phyloP scores from a whole-genome alignment of 2,329 filamentous ascomycete genomes.

The Ophiostoma novo-ulmi region DNA sequence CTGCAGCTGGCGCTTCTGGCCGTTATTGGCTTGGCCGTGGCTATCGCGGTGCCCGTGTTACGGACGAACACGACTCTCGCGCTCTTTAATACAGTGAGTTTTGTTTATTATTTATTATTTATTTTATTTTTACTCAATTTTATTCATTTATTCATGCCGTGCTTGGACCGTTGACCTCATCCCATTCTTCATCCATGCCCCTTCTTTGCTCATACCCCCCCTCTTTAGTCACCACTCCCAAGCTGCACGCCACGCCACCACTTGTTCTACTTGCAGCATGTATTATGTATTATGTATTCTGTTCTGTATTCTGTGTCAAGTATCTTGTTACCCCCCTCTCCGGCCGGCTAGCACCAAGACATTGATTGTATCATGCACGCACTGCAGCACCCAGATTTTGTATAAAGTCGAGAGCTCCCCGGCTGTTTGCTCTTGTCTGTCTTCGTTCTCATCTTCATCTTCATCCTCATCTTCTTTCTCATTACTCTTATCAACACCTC shows the following conservation, averaged over 20 bases:
- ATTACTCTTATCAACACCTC: neutral
- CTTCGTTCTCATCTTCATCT: neutral
- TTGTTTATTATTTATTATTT: neutral
- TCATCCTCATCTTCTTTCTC: neutral
- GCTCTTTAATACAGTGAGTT: neutral
- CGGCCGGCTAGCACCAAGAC: neutral
- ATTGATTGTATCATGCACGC: neutral
- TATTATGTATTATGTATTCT: no score
- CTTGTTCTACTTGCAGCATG: neutral
- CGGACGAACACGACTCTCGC: constrained; percentile 15
- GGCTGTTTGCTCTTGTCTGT: neutral
- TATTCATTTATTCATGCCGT: neutral
- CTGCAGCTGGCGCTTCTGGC: constrained; percentile 12
- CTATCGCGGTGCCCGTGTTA: constrained; percentile 14
- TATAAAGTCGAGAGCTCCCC: constrained; percentile 15
- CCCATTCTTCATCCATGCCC: neutral
- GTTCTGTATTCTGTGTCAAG: no score
- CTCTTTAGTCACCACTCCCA: no score
- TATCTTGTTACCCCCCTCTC: no score
- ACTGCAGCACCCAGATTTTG: constrained; percentile 6
- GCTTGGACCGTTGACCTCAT: neutral
- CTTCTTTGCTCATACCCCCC: constrained; percentile 7
- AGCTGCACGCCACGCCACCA: neutral
- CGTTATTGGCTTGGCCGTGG: constrained; percentile 5
- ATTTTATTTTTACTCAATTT: neutral